Conservation (phyloP, 2,329 filamentous ascomycete species). For the Fusarium ambrosium region DNA sequence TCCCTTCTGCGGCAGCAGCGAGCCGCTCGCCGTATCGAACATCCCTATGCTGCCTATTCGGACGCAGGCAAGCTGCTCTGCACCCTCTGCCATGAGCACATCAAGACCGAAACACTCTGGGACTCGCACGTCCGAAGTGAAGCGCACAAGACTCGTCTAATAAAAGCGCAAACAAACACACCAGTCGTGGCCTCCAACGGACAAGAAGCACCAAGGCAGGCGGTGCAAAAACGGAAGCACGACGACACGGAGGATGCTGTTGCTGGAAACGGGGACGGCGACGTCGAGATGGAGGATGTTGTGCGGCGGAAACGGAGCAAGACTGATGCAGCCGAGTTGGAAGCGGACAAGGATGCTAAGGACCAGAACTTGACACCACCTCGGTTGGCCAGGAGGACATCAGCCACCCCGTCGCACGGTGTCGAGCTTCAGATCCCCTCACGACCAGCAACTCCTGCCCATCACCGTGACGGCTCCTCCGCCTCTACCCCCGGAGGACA, state of each 20-base stretch:
- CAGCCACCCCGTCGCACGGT: slow-evolving; percentile 66
- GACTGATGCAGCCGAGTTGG: slow-evolving; percentile 49
- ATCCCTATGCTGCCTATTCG: slow-evolving; percentile 77
- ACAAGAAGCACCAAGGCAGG: slow-evolving; percentile 29
- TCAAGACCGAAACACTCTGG: slow-evolving; percentile 78
- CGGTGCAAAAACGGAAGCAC: slow-evolving; percentile 52
- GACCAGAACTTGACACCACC: slow-evolving; percentile 56
- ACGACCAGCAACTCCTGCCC: slow-evolving; percentile 70
- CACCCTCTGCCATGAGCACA: slow-evolving; percentile 72
- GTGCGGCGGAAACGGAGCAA: slow-evolving; percentile 62
- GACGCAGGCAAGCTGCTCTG: slow-evolving; percentile 77
- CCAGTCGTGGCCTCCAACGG: slow-evolving; percentile 11
- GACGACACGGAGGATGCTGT: slow-evolving; percentile 51
- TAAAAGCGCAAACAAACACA: slow-evolving; percentile 37
- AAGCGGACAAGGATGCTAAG: slow-evolving; percentile 37
- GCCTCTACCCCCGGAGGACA: slow-evolving; percentile 55
- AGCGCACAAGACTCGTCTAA: slow-evolving; percentile 53
- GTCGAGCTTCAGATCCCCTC: slow-evolving; percentile 75
- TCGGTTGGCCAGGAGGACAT: slow-evolving; percentile 60
- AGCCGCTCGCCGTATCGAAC: slow-evolving; percentile 78
- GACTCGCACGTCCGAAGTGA: slow-evolving; percentile 69
- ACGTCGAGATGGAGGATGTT: slow-evolving; percentile 53
- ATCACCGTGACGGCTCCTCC: slow-evolving; percentile 56
- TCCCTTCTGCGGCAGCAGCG: slow-evolving; percentile 84
- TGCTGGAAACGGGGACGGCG: slow-evolving; percentile 43